Evolutionary conservation across 768 basidiomycete species (phyloP).

Genomic region (Amanita inopinata): DNA sequence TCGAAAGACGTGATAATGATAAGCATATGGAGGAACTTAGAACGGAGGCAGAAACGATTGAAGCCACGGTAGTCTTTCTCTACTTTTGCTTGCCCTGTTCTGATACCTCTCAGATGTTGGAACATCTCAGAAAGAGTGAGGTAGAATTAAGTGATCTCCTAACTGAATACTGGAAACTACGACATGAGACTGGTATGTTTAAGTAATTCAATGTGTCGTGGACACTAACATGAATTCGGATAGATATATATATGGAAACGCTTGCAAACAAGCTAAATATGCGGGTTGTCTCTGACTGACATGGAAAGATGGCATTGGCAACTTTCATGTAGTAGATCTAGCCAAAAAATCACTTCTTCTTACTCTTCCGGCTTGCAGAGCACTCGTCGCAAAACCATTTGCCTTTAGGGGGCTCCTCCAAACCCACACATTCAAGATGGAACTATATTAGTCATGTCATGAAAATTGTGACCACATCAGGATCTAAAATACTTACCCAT

Average conservation of each 20-base stretch:
- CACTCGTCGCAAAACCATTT: constrained; percentile 74
- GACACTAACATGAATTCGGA: constrained; percentile 3
- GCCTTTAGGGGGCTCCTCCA: constrained; percentile 47
- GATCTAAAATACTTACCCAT: constrained; percentile 54
- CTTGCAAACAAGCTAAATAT: constrained; percentile 73
- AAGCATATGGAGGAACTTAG: constrained; percentile 71
- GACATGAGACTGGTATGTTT: constrained; percentile 59
- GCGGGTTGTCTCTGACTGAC: constrained; percentile 23
- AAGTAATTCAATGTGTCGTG: background rate
- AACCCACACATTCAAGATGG: constrained; percentile 58
- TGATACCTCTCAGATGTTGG: constrained; percentile 47
- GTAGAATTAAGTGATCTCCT: constrained; percentile 73
- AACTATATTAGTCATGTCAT: constrained; percentile 38
- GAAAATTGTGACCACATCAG: background rate
- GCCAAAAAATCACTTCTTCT: background rate
- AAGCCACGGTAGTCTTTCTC: constrained; percentile 42
- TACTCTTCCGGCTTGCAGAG: constrained; percentile 25
- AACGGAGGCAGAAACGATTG: constrained; percentile 56
- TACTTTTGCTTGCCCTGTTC: background rate
- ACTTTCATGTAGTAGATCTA: background rate
- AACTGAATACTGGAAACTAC: constrained; percentile 73
- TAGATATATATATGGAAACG: constrained; percentile 84
- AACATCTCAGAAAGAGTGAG: constrained; percentile 68
- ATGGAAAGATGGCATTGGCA: constrained; percentile 6
- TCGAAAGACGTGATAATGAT: constrained; percentile 71